Percentiles rank a stretch among this genome's conserved stretches.
phyloP scores from a whole-genome alignment of 768 basidiomycete species.

The Naganishia antarctica region DNA sequence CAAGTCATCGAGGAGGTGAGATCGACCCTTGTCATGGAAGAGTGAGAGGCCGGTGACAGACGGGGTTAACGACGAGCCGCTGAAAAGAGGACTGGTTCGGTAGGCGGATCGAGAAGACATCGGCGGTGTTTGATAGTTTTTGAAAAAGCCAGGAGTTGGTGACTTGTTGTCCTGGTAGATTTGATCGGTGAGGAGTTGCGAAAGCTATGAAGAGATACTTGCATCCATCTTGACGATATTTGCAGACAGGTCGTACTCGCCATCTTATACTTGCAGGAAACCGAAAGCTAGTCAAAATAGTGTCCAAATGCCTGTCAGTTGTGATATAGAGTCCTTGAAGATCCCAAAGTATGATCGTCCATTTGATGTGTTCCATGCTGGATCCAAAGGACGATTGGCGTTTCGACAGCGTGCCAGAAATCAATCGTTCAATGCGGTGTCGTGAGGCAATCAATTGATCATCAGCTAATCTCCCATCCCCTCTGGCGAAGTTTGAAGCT shows the following conservation, averaged over 20 bases:
- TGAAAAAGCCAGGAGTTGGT: too few relatives aligned
- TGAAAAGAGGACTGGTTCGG: background rate
- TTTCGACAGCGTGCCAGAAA: too few relatives aligned
- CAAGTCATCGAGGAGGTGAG: background rate
- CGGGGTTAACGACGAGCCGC: background rate
- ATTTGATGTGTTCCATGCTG: background rate
- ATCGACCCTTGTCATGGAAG: constrained; percentile 6
- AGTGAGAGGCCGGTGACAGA: constrained; percentile 15
- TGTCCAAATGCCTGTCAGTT: constrained; percentile 12
- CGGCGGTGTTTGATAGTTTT: too few relatives aligned
- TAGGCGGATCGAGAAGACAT: background rate
- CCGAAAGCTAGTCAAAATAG: background rate
- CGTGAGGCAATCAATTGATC: too few relatives aligned
- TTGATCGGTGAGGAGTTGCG: too few relatives aligned
- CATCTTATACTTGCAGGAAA: constrained; percentile 17
- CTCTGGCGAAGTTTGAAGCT: too few relatives aligned
- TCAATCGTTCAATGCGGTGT: too few relatives aligned
- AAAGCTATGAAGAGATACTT: too few relatives aligned
- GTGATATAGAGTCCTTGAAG: background rate
- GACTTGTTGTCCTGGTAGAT: too few relatives aligned
- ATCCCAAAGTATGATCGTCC: background rate
- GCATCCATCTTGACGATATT: too few relatives aligned
- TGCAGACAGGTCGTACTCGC: background rate
- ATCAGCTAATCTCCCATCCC: too few relatives aligned
- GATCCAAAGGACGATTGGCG: background rate